A percentile compares a stretch with the other conserved stretches of the same genome.
Evolutionary conservation across 352 stramenopile species (phyloP).

Genomic region (Phytophthora sp.): DNA sequence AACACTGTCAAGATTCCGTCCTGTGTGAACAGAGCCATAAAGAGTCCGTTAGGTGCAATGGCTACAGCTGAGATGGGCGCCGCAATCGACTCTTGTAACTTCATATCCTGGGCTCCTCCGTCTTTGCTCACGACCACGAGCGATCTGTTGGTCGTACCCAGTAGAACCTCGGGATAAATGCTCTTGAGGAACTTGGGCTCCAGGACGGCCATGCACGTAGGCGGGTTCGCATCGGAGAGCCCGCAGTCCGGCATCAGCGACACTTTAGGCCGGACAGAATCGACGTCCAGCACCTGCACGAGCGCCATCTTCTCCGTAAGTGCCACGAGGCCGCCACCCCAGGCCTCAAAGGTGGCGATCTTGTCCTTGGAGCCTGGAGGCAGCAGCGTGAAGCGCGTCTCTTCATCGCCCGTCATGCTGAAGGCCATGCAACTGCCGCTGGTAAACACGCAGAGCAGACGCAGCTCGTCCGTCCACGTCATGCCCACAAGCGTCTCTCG

Average conservation of each 20-base stretch:
- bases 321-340: constrained; percentile 75
- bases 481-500: constrained; percentile 73
- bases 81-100: constrained; percentile 81
- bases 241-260: constrained; percentile 75
- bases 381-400: constrained; percentile 76
- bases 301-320: constrained; percentile 86
- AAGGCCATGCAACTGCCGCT: constrained; percentile 76
- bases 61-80: constrained; percentile 93
- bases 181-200: constrained; percentile 91
- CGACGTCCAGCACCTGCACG: constrained; percentile 80
- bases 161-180: constrained; percentile 92
- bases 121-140: constrained; percentile 87
- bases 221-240: constrained; percentile 72
- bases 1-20: constrained; percentile 94
- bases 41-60: constrained; percentile 94
- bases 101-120: constrained; percentile 73
- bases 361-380: constrained; percentile 72
- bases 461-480: constrained; percentile 85
- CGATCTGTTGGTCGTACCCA: constrained; percentile 92
- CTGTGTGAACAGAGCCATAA: constrained; percentile 96
- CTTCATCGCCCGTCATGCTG: constrained; percentile 70
- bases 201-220: constrained; percentile 93
- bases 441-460: constrained; percentile 80
- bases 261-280: constrained; percentile 81
- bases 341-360: constrained; percentile 78